Evolutionary conservation across 495 filamentous ascomycete genomes (phyloP).

Genomic region (Hamigera avellanea): DNA sequence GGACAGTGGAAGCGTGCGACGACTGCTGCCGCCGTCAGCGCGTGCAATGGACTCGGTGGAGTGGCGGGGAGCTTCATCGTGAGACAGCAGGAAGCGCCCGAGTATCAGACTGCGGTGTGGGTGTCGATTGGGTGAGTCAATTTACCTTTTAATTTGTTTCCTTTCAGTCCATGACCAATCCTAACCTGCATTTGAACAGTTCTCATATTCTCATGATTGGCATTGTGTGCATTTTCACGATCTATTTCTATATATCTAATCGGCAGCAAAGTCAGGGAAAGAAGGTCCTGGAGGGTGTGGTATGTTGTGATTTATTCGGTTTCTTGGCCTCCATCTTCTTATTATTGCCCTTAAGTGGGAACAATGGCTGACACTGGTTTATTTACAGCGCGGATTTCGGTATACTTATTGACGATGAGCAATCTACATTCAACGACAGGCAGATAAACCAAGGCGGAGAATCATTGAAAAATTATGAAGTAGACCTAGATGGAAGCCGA

Average conservation of each 20-base stretch:
- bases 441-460: too few relatives aligned
- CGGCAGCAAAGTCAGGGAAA: constrained; percentile 32
- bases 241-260: constrained; percentile 53
- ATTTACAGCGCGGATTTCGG: constrained; percentile 27
- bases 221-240: constrained; percentile 47
- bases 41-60: constrained; percentile 63
- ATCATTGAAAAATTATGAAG: too few relatives aligned
- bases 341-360: not conserved
- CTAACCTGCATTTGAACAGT: constrained; percentile 10
- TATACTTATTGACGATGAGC: constrained; percentile 34
- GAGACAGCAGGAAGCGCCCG: constrained; percentile 51
- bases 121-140: constrained; percentile 50
- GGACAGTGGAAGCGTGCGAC: constrained; percentile 70
- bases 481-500: too few relatives aligned
- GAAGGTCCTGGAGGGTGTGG: constrained; percentile 42
- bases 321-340: not conserved
- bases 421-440: too few relatives aligned
- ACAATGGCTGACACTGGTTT: constrained; percentile 1
- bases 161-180: too few relatives aligned
- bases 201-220: constrained; percentile 57
- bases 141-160: too few relatives aligned
- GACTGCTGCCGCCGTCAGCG: constrained; percentile 55
- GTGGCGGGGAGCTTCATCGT: constrained; percentile 72
- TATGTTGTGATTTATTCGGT: constrained; percentile 11
- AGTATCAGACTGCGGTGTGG: constrained; percentile 61